Evolutionary conservation across 2,329 filamentous ascomycete species (phyloP), one percentile per base, ranked within the genome.

Genomic region (Talaromyces sp.): DNA sequence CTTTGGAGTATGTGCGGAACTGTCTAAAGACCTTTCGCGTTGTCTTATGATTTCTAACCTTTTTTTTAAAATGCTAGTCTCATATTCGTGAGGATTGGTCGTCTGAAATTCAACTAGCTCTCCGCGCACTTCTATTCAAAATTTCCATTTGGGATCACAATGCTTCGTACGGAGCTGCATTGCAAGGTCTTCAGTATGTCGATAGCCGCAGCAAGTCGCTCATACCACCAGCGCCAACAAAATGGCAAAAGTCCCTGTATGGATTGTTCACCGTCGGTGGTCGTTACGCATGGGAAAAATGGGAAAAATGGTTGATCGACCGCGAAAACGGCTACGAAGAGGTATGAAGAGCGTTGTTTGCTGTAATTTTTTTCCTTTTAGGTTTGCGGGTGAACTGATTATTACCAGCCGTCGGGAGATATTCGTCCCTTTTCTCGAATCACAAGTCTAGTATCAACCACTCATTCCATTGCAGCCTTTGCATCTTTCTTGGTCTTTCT

Each of bases 91-190:
- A 96, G 73, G 90, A 96, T 69, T 97, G 91, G 87, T 87, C 87
- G 14, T 82, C 90, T 57, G 95, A 98, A 77, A 93, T 98, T 58
- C 82, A 89, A 64, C 82, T 97, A 29, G 84, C 81, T 0, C 81
- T 99, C 59, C 84, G 93, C 53, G 86, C 89, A 1, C 80, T 92
- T 3, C 80, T 99, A 8, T 99, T 97, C 81, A 99, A 99, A 77
- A 84, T 99, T 64, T 91, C 90, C 17, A 88, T 99, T 61, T 99
- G 95, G 95, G 93, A 98, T 74, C 91, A 97, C 74, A 88, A 96
- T 73, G 91, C 95, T 43, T 96, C 90, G 5, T 98, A 99, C 75
- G 95, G 95, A 62, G 95, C 95, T 11, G 88, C 91, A 38, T 80
- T 99, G 55, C 95, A 99, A 75, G 96, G 96, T 64, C 82, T 99